Conservation (phyloP, 177 flowering plant species). For the Vitis hybrid region DNA sequence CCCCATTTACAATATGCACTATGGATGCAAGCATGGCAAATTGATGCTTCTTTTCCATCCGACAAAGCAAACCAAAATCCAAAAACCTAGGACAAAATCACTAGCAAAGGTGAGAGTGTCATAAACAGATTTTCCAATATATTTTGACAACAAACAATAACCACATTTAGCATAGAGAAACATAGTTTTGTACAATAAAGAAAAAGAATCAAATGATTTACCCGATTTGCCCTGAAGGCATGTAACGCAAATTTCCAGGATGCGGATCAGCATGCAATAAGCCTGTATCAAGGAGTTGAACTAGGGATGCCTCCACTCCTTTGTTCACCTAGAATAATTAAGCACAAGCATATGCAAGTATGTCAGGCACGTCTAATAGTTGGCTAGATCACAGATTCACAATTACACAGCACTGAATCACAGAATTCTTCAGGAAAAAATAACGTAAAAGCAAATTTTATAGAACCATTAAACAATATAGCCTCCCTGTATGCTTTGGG, state of each 20-base stretch:
- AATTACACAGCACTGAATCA: too few species aligned
- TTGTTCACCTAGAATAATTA: slow-evolving; percentile 65
- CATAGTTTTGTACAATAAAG: neutral
- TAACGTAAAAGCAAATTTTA: too few species aligned
- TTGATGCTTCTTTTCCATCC: slow-evolving; percentile 91
- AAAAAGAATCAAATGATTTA: slow-evolving; percentile 21
- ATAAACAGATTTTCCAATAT: neutral
- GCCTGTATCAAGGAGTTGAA: slow-evolving; percentile 98
- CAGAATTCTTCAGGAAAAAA: too few species aligned
- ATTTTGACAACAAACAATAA: neutral
- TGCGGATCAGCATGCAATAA: slow-evolving; percentile 98
- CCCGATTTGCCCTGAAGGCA: slow-evolving; percentile 79
- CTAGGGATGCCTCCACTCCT: slow-evolving; percentile 89
- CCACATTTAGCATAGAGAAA: neutral
- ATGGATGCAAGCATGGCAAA: slow-evolving; percentile 92
- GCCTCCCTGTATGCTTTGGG: too few species aligned
- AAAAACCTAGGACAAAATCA: slow-evolving; percentile 61
- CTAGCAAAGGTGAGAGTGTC: neutral
- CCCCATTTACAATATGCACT: slow-evolving; percentile 89
- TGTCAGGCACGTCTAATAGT: neutral
- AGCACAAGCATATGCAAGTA: neutral
- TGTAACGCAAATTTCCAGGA: slow-evolving; percentile 90
- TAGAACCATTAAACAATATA: too few species aligned
- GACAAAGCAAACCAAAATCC: slow-evolving; percentile 95
- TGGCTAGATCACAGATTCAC: neutral